These are phyloP conservation scores for Penicillium crustosum DNA, from an alignment of 2,329 filamentous ascomycete genomes.

Conservation along the genomic window DNA sequence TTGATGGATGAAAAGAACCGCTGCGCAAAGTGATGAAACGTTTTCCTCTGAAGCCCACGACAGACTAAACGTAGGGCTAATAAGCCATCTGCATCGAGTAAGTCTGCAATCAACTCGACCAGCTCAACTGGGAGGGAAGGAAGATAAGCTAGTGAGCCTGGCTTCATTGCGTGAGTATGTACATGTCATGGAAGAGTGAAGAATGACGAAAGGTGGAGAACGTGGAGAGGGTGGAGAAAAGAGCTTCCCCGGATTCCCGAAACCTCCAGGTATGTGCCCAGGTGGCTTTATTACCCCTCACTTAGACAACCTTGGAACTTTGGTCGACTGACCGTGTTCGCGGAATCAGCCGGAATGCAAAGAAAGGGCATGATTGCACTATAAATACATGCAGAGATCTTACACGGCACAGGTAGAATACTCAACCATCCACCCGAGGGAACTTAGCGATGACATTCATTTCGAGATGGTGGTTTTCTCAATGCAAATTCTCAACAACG, in stretches of 20 bases:
- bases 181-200: background rate
- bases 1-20: slow-evolving; percentile 24
- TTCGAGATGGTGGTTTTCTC: background rate
- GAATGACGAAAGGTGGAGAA: background rate
- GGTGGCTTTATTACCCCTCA: slow-evolving; percentile 7
- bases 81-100: slow-evolving; percentile 12
- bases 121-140: slow-evolving; percentile 22
- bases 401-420: background rate
- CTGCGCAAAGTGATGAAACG: slow-evolving; percentile 25
- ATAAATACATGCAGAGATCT: background rate
- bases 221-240: background rate
- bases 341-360: background rate
- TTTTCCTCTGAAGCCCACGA: slow-evolving; percentile 22
- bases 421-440: background rate
- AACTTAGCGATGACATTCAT: background rate
- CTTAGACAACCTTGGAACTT: background rate
- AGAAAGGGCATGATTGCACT: background rate
- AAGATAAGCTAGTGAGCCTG: background rate
- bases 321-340: background rate
- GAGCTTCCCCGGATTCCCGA: slow-evolving; percentile 6
- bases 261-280: background rate
- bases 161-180: slow-evolving; percentile 2
- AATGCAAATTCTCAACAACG: background rate
- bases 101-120: slow-evolving; percentile 18
- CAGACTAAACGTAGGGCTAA: slow-evolving; percentile 21